Evolutionary conservation across 176 grass and related monocot genomes (phyloP), one percentile per base, ranked within the genome.

Genomic region (Chloris gayana): DNA sequence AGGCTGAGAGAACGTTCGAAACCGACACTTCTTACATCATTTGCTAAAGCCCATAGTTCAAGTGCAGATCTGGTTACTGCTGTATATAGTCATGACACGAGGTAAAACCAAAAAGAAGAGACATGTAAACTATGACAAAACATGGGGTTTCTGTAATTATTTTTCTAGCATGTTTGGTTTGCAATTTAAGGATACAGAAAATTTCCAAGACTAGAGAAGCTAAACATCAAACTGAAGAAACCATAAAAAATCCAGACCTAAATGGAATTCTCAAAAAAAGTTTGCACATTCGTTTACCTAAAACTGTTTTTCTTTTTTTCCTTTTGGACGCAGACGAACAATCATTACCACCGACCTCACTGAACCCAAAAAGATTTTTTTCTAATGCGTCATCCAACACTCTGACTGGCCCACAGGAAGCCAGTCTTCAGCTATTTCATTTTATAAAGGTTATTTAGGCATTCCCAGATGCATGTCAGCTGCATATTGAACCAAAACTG

Each of bases 201-300:
- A 21, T 53, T 53, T 41, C 39, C 5, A 35, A 44, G 6, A 44
- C 41, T 6, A 54, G 50, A 54, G 18, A 54, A 1, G 34, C 34
- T 7, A 54, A 22, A 49, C 46, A 49, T 3, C 46, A 49, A 6
- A 54, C 1, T 54, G 50, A 54, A 22, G 50, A 54, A 22, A 22
- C 50, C 19, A 54, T 54, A 54, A 9, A 57, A 57, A 3, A 58
- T 6, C 9, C 22, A 11, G 22, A 7, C 22, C 54, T 25, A 58
- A 54, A 22, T 75, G 54, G n/a, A 75, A 75, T 24, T 59, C 53
- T 27, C 73, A 75, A 60, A 19, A 59, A 7, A 57, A 74, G 2
- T 26, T 26, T 3, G 18, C 19, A 13, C 59, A 4, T 29, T 61
- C 14, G 30, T 44, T 30, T 76, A 58, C 27, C 2, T 61, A 27